Evolutionary conservation across 345 rosid species (phyloP).

Genomic region (Psidium guajava): DNA sequence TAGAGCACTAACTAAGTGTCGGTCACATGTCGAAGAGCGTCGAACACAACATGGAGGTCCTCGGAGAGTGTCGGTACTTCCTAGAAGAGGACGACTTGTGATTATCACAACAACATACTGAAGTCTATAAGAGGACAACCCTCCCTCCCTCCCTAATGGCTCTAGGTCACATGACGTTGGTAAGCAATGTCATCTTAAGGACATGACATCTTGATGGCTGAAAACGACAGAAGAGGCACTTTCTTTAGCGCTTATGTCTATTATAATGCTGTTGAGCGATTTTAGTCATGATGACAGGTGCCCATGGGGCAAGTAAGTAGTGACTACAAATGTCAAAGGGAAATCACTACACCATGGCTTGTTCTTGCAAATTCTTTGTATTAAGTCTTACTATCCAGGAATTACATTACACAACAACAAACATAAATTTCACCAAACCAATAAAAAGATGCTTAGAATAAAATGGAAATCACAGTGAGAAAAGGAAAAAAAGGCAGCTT

Average conservation of each 20-base stretch:
- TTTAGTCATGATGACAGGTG: background rate
- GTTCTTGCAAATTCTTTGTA: background rate
- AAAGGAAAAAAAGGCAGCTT: background rate
- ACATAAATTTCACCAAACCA: background rate
- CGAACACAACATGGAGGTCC: too few relatives aligned
- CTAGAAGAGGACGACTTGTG: background rate
- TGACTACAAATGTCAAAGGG: background rate
- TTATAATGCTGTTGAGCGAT: background rate
- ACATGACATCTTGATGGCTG: too few relatives aligned
- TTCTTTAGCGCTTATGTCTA: background rate
- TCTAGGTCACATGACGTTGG: too few relatives aligned
- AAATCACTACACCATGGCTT: background rate
- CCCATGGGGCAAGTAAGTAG: background rate
- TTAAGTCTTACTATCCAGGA: background rate
- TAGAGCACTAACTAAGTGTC: too few relatives aligned
- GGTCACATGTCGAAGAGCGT: too few relatives aligned
- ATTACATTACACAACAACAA: background rate
- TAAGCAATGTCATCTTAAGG: too few relatives aligned
- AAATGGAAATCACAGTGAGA: background rate
- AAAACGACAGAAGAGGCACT: background rate
- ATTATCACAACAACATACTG: too few relatives aligned
- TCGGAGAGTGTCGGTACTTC: too few relatives aligned
- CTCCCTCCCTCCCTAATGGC: conserved; percentile 1
- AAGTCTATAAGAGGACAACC: too few relatives aligned
- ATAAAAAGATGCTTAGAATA: background rate